Evolutionary conservation across 495 filamentous ascomycete species (phyloP).

Genomic region (Xylaria palmicola): DNA sequence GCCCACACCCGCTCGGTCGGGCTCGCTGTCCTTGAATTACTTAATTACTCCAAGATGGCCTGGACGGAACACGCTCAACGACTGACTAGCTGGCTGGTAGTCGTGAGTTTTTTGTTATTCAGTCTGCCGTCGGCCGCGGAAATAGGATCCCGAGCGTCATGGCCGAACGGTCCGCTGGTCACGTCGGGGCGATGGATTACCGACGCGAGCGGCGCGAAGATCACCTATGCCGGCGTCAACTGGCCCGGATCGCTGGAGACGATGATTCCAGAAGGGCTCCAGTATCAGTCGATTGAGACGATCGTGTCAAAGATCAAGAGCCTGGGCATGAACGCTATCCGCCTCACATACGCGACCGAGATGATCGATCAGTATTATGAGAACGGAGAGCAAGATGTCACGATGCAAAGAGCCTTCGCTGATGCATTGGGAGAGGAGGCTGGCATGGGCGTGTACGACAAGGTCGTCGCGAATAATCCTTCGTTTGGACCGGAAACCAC

Average conservation of each 20-base stretch:
- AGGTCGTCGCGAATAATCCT: conserved; percentile 47
- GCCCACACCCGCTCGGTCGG: neutral
- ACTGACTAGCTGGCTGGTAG: conserved; percentile 12
- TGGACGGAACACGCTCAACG: neutral
- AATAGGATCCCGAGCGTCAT: conserved; percentile 16
- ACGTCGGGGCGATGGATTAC: conserved; percentile 49
- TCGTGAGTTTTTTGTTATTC: neutral
- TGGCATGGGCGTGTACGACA: conserved; percentile 39
- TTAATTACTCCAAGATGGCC: conserved; percentile 3
- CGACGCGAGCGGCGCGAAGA: conserved; percentile 41
- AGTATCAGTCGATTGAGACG: conserved; percentile 50
- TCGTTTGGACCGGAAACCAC: conserved; percentile 43
- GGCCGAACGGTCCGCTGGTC: conserved; percentile 35
- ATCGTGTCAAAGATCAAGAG: conserved; percentile 51
- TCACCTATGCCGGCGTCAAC: conserved; percentile 55
- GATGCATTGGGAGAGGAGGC: conserved; percentile 42
- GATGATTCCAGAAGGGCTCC: conserved; percentile 60
- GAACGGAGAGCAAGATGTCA: conserved; percentile 44
- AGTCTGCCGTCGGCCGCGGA: neutral
- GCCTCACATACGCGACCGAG: conserved; percentile 48
- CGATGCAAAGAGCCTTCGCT: conserved; percentile 44
- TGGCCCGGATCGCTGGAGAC: conserved; percentile 56
- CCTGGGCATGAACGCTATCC: conserved; percentile 54
- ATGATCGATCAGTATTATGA: conserved; percentile 19
- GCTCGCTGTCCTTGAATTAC: neutral